Percentiles rank a stretch among this genome's conserved stretches.
Evolutionary conservation across 2,329 filamentous ascomycete genomes (phyloP).

Genomic region (Xylariaceae sp.): DNA sequence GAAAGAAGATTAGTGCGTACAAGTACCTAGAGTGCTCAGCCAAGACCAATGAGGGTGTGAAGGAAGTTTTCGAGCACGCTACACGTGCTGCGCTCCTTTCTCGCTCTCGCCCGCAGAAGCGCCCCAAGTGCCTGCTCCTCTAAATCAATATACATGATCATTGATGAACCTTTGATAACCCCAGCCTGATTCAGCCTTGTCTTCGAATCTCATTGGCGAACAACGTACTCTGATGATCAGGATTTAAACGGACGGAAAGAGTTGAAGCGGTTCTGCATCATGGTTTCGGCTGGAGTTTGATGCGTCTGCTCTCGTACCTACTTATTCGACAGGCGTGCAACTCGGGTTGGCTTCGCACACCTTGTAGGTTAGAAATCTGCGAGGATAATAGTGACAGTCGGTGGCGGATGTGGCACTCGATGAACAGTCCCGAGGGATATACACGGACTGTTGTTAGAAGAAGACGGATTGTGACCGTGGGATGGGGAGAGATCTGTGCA

Average conservation of each 20-base stretch:
- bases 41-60: conserved; percentile 98
- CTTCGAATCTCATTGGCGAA: conserved; percentile 28
- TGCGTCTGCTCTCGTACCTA: conserved; percentile 30
- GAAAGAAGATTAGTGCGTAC: conserved; percentile 89
- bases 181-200: conserved; percentile 29
- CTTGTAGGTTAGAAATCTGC: conserved; percentile 25
- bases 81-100: conserved; percentile 89
- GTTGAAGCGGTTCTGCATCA: conserved; percentile 31
- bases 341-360: conserved; percentile 27
- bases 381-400: conserved; percentile 29
- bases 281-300: conserved; percentile 33
- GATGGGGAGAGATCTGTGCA: conserved; percentile 19
- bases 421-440: conserved; percentile 22
- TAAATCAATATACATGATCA: conserved; percentile 47
- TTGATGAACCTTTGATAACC: conserved; percentile 30
- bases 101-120: conserved; percentile 57
- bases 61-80: conserved; percentile 97
- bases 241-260: conserved; percentile 29
- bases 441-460: conserved; percentile 27
- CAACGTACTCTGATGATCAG: conserved; percentile 28
- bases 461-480: conserved; percentile 19
- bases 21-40: conserved; percentile 99
- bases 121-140: conserved; percentile 71
- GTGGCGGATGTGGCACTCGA: conserved; percentile 26
- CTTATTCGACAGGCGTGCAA: conserved; percentile 28